Evolutionary conservation across 1,284 basidiomycete species (phyloP).

Genomic region (Ustilago nuda): DNA sequence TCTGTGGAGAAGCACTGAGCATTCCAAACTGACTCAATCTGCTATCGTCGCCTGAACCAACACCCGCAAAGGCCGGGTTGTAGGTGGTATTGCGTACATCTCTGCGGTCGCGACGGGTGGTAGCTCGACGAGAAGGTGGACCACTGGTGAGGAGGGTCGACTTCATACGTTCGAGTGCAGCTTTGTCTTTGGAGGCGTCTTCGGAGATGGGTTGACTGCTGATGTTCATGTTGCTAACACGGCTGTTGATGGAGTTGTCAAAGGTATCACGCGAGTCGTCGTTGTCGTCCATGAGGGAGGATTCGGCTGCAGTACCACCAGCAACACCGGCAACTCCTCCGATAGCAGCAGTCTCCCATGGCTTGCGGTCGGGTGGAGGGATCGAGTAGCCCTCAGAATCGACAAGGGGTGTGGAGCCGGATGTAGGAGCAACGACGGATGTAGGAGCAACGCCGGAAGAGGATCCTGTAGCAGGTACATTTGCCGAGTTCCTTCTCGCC

Average conservation of each 20-base stretch:
- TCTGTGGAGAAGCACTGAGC: constrained; percentile 30
- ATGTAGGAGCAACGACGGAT: background rate
- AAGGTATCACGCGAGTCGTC: constrained; percentile 41
- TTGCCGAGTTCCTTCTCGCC: constrained; percentile 20
- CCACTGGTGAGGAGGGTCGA: constrained; percentile 69
- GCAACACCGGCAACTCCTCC: constrained; percentile 10
- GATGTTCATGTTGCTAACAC: constrained; percentile 66
- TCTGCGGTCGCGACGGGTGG: constrained; percentile 70
- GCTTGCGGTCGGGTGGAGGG: constrained; percentile 72
- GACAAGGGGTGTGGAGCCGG: constrained; percentile 62
- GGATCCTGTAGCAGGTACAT: constrained; percentile 7
- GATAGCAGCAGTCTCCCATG: constrained; percentile 68
- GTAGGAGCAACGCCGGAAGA: constrained; percentile 6
- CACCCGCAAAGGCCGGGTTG: constrained; percentile 48
- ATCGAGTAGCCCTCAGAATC: constrained; percentile 73
- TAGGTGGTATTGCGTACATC: constrained; percentile 72
- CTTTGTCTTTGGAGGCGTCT: constrained; percentile 71
- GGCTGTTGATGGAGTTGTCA: constrained; percentile 35
- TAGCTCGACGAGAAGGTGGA: constrained; percentile 66
- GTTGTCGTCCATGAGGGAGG: constrained; percentile 65
- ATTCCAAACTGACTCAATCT: constrained; percentile 46
- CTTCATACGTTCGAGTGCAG: constrained; percentile 72
- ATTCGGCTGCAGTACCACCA: constrained; percentile 11
- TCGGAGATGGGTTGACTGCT: constrained; percentile 71
- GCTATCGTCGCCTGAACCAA: constrained; percentile 29